Base-by-base conservation (phyloP, 805 yeast species). In the Millerozyma miso region DNA sequence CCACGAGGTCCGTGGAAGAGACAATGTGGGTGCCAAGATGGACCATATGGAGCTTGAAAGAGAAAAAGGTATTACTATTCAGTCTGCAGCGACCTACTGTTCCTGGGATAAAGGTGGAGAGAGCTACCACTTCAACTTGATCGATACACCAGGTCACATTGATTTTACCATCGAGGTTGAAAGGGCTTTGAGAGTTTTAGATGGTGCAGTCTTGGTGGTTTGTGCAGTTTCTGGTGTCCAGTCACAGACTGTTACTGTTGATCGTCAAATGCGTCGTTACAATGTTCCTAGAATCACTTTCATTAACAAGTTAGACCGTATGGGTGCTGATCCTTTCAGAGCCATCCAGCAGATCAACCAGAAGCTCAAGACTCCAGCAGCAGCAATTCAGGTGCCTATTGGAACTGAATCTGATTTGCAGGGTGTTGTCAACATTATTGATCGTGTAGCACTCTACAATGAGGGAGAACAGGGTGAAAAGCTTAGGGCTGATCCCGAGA, bases 191-290 rank as follows among this genome's bases (percentile, higher is more conserved):
- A 80, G 99, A 67, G 99, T 93, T 34, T 72, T 93, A 46, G 99
- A 93, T 64, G 99, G 99, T 69, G 99, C 99, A 33, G 98, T 93
- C 38, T 75, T 93, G 49, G 98, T 93, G 42, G 97, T 93, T 15
- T 93, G 99, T 76, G 99, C 99, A 15, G 99, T 93, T 41, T 80
- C 95, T 20, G 99, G 99, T 59, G 99, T 93, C 37, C 99, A 93
- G 68, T 88, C 97, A 1, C 99, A 93, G 67, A 93, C 99, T 15
- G 96, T 93, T 46, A 93, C 99, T 33, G 99, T 93, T 37, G 99
- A 93, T 65, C 84, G 99, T 62, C 99, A 93, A 72, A 93, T 93
- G 99, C 82, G 96, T 57, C 83, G 99, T 63, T 93, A 93, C 69
- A 89, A 93, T 60, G 96, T 93, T 59, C 99, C 99, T 42, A 80